Conservation (phyloP, 1,139 yeast genomes). For the Yueomyces sp. region DNA sequence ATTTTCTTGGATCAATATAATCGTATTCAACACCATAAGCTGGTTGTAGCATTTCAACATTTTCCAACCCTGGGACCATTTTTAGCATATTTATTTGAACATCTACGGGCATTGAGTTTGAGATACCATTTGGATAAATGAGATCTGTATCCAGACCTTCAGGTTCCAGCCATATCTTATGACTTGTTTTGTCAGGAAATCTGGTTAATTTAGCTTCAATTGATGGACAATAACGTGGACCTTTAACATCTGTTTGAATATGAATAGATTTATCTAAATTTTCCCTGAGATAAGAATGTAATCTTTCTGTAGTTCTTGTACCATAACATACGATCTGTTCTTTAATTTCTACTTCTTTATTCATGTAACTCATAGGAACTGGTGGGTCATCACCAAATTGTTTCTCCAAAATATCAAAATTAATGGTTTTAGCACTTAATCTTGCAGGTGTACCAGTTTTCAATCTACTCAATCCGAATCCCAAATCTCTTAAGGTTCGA, state of each 20-base stretch:
- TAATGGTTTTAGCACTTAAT: slow-evolving; percentile 55
- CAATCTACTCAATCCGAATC: slow-evolving; percentile 76
- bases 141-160: slow-evolving; percentile 81
- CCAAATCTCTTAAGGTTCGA: slow-evolving; percentile 59
- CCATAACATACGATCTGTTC: slow-evolving; percentile 63
- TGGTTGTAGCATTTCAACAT: slow-evolving; percentile 78
- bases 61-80: slow-evolving; percentile 80
- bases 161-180: slow-evolving; percentile 90
- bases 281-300: slow-evolving; percentile 56
- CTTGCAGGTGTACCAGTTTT: slow-evolving; percentile 98
- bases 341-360: slow-evolving; percentile 47
- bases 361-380: slow-evolving; percentile 83
- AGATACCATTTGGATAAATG: slow-evolving; percentile 91
- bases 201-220: slow-evolving; percentile 80
- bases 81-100: slow-evolving; percentile 65
- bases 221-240: slow-evolving; percentile 96
- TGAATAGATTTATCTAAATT: slow-evolving; percentile 80
- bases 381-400: slow-evolving; percentile 76
- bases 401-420: slow-evolving; percentile 43
- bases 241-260: slow-evolving; percentile 86
- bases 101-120: slow-evolving; percentile 93
- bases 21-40: slow-evolving; percentile 99
- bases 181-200: slow-evolving; percentile 64
- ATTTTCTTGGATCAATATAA: slow-evolving; percentile 86
- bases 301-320: slow-evolving; percentile 62